Base-by-base conservation (phyloP, 2,329 filamentous ascomycete genomes). In the Penicillium corylophilum region DNA sequence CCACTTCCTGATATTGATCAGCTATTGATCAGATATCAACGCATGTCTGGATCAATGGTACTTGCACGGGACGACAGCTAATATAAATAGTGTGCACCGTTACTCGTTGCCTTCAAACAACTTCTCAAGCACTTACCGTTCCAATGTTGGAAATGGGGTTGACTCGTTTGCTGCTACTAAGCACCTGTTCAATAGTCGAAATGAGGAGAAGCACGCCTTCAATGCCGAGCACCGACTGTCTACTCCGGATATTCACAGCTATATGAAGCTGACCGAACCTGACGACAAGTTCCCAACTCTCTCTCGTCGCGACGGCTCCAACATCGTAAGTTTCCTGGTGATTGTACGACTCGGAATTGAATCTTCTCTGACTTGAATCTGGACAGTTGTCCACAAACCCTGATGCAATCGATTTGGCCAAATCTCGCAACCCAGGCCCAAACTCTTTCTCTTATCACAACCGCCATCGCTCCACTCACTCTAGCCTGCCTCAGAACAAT, bases 31-130 rank as follows among this genome's bases (percentile, higher is more conserved):
- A n/a, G 10, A 31, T 20, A 28, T 20, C 3, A 36, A 3, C n/a
- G n/a, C n/a, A 12, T 36, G 33, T 20, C 8, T 18, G 33, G 33
- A 10, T 8, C 9, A 20, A 12, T 18, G 13, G 12, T 20, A 5
- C 8, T 20, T 36, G 18, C 8, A 12, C 16, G 16, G 9, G 12
- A 20, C 1, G 10, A 40, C n/a, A 13, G 20, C 51, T 60, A 38
- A 60, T 46, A 28, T 44, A 22, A 26, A 20, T 31, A 57, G 90
- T 61, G 80, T 87, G 54, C 95, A 96, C 70, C 88, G 93, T 59
- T 95, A 95, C 73, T 96, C 93, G 4, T 92, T 96, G 88, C 93
- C 93, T 28, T 88, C 93, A 46, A 90, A 64, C 29, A 71, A 68
- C 18, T 56, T 71, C 35, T 66, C 62, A 39, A 64, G 64, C 43